phyloP scores from a whole-genome alignment of 495 filamentous ascomycete genomes.

The Penicillium egyptiacum region DNA sequence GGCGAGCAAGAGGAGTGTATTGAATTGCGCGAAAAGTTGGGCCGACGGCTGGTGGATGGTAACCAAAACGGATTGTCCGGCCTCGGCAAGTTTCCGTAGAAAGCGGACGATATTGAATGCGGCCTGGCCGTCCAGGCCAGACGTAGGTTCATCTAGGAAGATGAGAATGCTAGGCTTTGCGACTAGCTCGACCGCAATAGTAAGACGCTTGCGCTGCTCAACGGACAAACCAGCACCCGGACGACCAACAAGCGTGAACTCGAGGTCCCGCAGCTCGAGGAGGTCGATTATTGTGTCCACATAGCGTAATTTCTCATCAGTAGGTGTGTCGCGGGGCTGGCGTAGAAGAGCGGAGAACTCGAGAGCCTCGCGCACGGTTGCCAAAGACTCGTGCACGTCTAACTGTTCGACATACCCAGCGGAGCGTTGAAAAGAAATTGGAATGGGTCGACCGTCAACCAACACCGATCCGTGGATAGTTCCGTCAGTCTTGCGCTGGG shows the following conservation, averaged over 20 bases:
- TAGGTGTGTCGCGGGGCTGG: slow-evolving; percentile 45
- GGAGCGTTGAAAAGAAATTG: slow-evolving; percentile 73
- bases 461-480: slow-evolving; percentile 81
- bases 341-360: slow-evolving; percentile 57
- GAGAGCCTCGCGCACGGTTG: slow-evolving; percentile 61
- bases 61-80: no score
- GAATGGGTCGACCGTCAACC: slow-evolving; percentile 72
- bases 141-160: slow-evolving; percentile 75
- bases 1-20: slow-evolving; percentile 64
- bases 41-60: slow-evolving; percentile 76
- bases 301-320: slow-evolving; percentile 57
- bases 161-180: slow-evolving; percentile 63
- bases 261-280: slow-evolving; percentile 55
- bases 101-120: no score
- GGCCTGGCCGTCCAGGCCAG: slow-evolving; percentile 57
- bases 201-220: slow-evolving; percentile 61
- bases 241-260: slow-evolving; percentile 50
- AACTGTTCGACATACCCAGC: slow-evolving; percentile 58
- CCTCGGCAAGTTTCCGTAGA: slow-evolving; percentile 3
- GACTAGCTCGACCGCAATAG: slow-evolving; percentile 65
- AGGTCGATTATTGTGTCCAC: slow-evolving; percentile 56
- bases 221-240: slow-evolving; percentile 51
- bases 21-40: slow-evolving; percentile 68
- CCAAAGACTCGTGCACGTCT: slow-evolving; percentile 56
- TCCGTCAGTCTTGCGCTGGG: slow-evolving; percentile 75